Conservation (phyloP, 192 early-diverging fungal genomes). For the Umbelopsis ramanniana region DNA sequence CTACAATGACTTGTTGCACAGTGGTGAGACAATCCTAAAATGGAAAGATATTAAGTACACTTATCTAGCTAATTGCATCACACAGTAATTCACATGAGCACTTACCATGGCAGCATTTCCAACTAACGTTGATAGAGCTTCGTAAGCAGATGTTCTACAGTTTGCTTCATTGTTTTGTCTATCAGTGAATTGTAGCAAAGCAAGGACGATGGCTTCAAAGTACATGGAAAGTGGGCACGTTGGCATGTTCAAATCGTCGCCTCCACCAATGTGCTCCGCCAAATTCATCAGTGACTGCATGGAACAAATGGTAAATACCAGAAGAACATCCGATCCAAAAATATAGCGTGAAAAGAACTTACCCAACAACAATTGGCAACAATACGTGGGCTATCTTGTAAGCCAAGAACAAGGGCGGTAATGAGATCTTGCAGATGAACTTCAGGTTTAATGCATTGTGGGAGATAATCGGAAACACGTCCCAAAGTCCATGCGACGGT, state of each 20-base stretch:
- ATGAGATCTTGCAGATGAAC: slow-evolving; percentile 73
- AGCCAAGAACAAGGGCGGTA: slow-evolving; percentile 77
- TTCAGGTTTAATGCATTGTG: slow-evolving; percentile 75
- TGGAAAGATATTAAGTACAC: too few relatives aligned
- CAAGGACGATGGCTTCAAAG: slow-evolving; percentile 82
- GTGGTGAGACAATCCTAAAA: slow-evolving; percentile 73
- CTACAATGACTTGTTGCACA: slow-evolving; percentile 76
- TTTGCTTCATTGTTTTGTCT: slow-evolving; percentile 78
- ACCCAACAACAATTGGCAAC: slow-evolving; percentile 94
- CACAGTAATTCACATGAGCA: neutral
- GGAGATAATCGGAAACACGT: slow-evolving; percentile 85
- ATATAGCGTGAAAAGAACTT: slow-evolving; percentile 15
- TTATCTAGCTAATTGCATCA: too few relatives aligned
- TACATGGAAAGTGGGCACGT: slow-evolving; percentile 80
- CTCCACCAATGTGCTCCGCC: slow-evolving; percentile 78
- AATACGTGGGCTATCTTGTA: slow-evolving; percentile 88
- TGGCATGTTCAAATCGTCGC: slow-evolving; percentile 54
- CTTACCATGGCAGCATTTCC: slow-evolving; percentile 57
- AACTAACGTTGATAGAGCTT: slow-evolving; percentile 87
- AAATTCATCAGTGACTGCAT: slow-evolving; percentile 87
- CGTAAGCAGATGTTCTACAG: slow-evolving; percentile 90
- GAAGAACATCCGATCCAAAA: neutral
- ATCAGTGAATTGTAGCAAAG: slow-evolving; percentile 77
- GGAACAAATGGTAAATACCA: neutral
- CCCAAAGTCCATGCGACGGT: slow-evolving; percentile 99